Evolutionary conservation across 139 green algal species (phyloP), one percentile per base, ranked within the genome.

Genomic region (Chlamydomonas sphaeroides): DNA sequence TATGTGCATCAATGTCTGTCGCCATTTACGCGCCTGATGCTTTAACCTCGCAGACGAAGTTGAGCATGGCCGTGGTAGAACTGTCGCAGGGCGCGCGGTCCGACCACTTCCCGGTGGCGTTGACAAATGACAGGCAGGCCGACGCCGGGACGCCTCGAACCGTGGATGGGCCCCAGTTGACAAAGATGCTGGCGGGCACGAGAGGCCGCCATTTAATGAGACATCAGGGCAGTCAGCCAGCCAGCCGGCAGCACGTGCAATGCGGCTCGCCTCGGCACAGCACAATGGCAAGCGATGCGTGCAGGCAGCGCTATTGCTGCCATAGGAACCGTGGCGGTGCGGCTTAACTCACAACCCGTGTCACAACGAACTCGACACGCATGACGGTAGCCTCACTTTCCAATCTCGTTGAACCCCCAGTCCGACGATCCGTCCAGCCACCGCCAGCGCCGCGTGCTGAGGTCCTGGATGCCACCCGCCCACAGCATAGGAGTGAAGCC

Each of bases 51-150:
- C 67, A 74, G 41, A 74, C 67, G 10, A 59, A 74, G 14, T 41
- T 41, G 1, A 74, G 67, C 20, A 28, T 41, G 10, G 38, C 45
- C 45, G 10, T 53, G 45, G 45, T 10, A 14, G 10, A 10, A 14
- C 45, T 74, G 67, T 74, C 67, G 30, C 67, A 74, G 26, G 67
- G 67, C 41, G 41, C 41, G 41, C 10, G 7, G 10, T 39, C 28
- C 5, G 67, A 59, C 67, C 67, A 74, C 23, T 8, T 39, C 14
- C 67, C 67, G 39, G 67, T 59, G 28, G 41, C 18, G 41, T 59
- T 74, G 28, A 42, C 18, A 39, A 74, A 74, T 5, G 67, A 74
- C 67, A 74, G 28, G 67, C 67, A 74, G 67, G 67, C 26, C 8
- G 67, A 74, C n/a, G n/a, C n/a, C n/a, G n/a, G n/a, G 42, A 26